Conservation (phyloP, 345 rosid species). For the Diplotaxis tenuifolia region DNA sequence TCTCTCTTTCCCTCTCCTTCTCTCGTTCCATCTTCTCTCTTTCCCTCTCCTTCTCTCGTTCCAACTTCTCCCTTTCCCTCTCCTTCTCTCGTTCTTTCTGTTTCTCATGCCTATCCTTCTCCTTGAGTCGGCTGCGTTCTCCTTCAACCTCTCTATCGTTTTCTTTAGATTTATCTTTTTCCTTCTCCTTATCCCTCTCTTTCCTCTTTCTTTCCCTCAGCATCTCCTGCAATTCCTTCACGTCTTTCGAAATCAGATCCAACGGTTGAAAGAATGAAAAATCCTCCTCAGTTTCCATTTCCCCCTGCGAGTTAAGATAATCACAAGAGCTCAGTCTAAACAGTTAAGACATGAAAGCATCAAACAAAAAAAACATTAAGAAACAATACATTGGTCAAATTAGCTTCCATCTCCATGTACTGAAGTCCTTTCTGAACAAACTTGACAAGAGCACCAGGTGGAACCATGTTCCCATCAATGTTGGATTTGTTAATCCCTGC, state of each 20-base stretch:
- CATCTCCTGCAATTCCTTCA: constrained; percentile 67
- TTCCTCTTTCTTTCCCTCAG: constrained; percentile 75
- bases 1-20: constrained; percentile 28
- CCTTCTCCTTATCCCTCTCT: constrained; percentile 69
- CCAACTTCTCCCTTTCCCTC: constrained; percentile 42
- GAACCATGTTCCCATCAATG: constrained; percentile 91
- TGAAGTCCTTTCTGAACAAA: constrained; percentile 94
- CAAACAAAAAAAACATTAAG: not conserved
- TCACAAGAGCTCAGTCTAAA: not conserved
- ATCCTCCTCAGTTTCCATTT: constrained; percentile 84
- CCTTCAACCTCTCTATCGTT: constrained; percentile 50
- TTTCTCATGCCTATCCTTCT: constrained; percentile 68
- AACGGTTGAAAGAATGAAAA: constrained; percentile 93
- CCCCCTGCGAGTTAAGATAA: constrained; percentile 46
- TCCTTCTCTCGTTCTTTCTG: constrained; percentile 54
- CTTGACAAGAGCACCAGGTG: constrained; percentile 89
- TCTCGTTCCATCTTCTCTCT: constrained; percentile 64
- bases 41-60: constrained; percentile 54
- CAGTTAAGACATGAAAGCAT: not conserved
- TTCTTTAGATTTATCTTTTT: constrained; percentile 47
- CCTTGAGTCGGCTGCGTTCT: constrained; percentile 59
- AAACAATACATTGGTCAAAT: constrained; percentile 66
- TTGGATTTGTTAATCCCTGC: constrained; percentile 84
- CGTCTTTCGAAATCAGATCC: constrained; percentile 94
- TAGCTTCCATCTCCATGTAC: constrained; percentile 98